phyloP scores from a whole-genome alignment of 129 eudicot genomes.

The Flaveria ramosissima region DNA sequence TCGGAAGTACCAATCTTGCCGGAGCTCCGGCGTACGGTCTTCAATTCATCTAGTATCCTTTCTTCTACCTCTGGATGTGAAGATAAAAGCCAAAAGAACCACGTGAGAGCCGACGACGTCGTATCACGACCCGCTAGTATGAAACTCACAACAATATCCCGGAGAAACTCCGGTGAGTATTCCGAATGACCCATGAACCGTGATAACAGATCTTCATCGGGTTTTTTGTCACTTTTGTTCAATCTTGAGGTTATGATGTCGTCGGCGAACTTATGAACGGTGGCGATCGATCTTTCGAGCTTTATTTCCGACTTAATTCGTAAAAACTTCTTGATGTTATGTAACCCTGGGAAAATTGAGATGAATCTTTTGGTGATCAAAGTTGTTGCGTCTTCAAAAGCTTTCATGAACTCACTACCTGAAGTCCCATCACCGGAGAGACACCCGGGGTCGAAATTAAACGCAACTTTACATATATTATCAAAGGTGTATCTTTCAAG shows the following conservation, averaged over 20 bases:
- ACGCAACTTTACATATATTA: constrained; percentile 72
- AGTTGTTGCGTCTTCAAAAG: constrained; percentile 74
- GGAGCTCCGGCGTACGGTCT: constrained; percentile 11
- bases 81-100: constrained; percentile 81
- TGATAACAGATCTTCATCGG: constrained; percentile 65
- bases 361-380: constrained; percentile 63
- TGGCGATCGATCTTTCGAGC: constrained; percentile 44
- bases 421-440: constrained; percentile 48
- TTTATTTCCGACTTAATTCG: constrained; percentile 55
- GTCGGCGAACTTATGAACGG: constrained; percentile 65
- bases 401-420: constrained; percentile 64
- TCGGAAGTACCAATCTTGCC: constrained; percentile 31
- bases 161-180: constrained; percentile 51
- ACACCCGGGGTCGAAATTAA: constrained; percentile 76
- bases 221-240: constrained; percentile 33
- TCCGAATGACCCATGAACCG: constrained; percentile 58
- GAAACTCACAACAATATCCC: constrained; percentile 69
- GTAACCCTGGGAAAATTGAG: constrained; percentile 38
- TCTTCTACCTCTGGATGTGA: constrained; percentile 42
- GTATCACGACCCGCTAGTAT: constrained; percentile 90
- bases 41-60: constrained; percentile 51
- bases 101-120: constrained; percentile 66
- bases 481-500: constrained; percentile 85
- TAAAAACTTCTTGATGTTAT: constrained; percentile 40
- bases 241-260: constrained; percentile 56